phyloP scores from a whole-genome alignment of 164 flowering plant genomes.

The Magnolia kwangsiensis region DNA sequence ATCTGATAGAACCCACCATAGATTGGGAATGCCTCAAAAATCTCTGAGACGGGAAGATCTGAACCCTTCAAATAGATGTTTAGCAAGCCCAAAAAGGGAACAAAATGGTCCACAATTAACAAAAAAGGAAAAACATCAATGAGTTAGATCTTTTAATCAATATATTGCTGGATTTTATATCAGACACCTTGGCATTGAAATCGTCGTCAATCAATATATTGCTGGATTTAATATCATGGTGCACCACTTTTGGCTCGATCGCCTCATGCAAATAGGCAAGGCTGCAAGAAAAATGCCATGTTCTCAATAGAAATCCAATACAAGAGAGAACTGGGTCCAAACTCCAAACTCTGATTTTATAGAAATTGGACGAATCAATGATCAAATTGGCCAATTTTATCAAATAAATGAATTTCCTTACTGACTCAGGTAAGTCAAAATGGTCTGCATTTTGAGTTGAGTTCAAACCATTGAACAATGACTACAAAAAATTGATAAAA shows the following conservation, averaged over 20 bases:
- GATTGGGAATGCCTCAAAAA: neutral
- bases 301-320: neutral
- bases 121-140: neutral
- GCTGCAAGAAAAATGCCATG: slow-evolving; percentile 34
- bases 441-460: neutral
- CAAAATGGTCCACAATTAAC: neutral
- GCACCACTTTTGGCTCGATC: slow-evolving; percentile 88
- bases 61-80: too few species aligned
- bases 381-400: neutral
- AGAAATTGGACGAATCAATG: neutral
- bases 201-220: slow-evolving; percentile 81
- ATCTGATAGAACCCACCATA: neutral
- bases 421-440: neutral
- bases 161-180: too few species aligned
- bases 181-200: slow-evolving; percentile 83
- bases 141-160: slow-evolving; percentile 18
- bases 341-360: neutral
- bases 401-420: neutral
- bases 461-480: too few species aligned
- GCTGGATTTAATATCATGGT: slow-evolving; percentile 87
- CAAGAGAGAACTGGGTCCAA: neutral
- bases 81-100: neutral
- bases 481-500: too few species aligned
- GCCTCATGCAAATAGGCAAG: slow-evolving; percentile 91
- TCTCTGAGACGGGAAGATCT: neutral